Percentiles rank a stretch among this genome's conserved stretches.
Conservation (phyloP, 2,329 filamentous ascomycete genomes). For the Metarhizium guizhouense region DNA sequence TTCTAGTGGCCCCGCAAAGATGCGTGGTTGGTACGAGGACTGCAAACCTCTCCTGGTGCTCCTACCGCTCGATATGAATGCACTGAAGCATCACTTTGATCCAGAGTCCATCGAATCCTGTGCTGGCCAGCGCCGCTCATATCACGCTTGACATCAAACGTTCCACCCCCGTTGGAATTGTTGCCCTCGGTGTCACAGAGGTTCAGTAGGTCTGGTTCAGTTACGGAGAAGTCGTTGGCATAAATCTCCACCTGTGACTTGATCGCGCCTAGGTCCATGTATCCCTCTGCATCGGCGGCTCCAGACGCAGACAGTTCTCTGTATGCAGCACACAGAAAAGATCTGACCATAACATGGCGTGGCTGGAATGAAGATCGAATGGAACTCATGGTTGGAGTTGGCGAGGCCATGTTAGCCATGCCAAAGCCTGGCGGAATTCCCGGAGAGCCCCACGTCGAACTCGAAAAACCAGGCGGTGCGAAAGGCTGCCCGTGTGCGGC, state of each 20-base stretch:
- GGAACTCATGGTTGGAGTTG: conserved; percentile 18
- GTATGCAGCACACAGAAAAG: conserved; percentile 71
- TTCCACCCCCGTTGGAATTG: conserved; percentile 78
- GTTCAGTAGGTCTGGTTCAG: conserved; percentile 62
- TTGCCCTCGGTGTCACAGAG: conserved; percentile 91
- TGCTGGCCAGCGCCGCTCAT: conserved; percentile 25
- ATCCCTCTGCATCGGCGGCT: conserved; percentile 46
- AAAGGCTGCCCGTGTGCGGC: conserved; percentile 24
- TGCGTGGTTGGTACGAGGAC: conserved; percentile 44
- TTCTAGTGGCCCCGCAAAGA: conserved; percentile 27
- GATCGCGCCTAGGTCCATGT: conserved; percentile 58
- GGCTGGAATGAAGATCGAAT: conserved; percentile 38
- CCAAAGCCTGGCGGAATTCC: conserved; percentile 24
- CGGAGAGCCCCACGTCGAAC: conserved; percentile 28
- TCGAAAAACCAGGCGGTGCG: conserved; percentile 38
- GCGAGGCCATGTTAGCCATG: conserved; percentile 22
- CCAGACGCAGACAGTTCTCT: conserved; percentile 42
- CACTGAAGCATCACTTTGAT: conserved; percentile 33
- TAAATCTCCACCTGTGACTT: conserved; percentile 58
- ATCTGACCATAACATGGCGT: conserved; percentile 59
- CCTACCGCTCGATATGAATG: conserved; percentile 37
- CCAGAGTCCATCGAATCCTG: conserved; percentile 47
- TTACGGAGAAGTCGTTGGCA: conserved; percentile 22
- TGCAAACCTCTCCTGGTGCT: conserved; percentile 61
- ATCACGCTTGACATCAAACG: conserved; percentile 60